Evolutionary conservation across 179 eudicot species (phyloP).

Genomic region (Silene coronaria): DNA sequence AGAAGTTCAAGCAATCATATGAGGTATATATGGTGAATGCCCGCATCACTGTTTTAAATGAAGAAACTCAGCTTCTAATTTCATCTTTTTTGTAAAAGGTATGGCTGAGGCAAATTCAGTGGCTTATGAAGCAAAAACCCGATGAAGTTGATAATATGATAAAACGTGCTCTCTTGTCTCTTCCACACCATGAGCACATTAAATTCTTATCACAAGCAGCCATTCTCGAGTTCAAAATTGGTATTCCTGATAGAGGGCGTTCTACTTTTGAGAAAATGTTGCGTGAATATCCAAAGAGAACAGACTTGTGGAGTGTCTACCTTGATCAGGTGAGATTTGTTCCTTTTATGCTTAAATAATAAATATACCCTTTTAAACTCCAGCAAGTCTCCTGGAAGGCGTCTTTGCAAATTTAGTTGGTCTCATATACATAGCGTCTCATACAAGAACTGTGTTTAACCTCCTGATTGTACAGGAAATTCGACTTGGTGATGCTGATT

Average conservation of each 20-base stretch:
- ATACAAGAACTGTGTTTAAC: background rate
- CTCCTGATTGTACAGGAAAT: slow-evolving; percentile 51
- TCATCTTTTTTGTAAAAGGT: slow-evolving; percentile 35
- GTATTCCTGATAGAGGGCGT: slow-evolving; percentile 75
- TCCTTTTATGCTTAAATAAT: background rate
- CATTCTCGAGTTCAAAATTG: slow-evolving; percentile 63
- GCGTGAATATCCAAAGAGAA: slow-evolving; percentile 74
- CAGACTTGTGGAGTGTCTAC: slow-evolving; percentile 80
- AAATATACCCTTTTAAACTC: background rate
- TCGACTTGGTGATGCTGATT: slow-evolving; percentile 63
- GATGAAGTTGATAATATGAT: slow-evolving; percentile 56
- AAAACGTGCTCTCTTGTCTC: slow-evolving; percentile 76
- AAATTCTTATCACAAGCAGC: slow-evolving; percentile 76
- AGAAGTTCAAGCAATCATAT: slow-evolving; percentile 70
- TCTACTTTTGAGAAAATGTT: slow-evolving; percentile 77
- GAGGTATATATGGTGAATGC: slow-evolving; percentile 45
- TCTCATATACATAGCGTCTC: background rate
- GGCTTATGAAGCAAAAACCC: slow-evolving; percentile 50
- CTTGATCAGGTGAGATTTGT: slow-evolving; percentile 62
- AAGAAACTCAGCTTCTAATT: slow-evolving; percentile 8
- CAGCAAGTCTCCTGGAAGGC: background rate
- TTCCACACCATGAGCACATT: slow-evolving; percentile 73
- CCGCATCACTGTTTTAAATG: background rate
- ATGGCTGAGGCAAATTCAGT: slow-evolving; percentile 72
- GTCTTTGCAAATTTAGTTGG: background rate